A percentile compares a stretch with the other conserved stretches of the same genome.
Evolutionary conservation across 1,139 yeast genomes (phyloP).

Genomic region (Kodamaea ohmeri): DNA sequence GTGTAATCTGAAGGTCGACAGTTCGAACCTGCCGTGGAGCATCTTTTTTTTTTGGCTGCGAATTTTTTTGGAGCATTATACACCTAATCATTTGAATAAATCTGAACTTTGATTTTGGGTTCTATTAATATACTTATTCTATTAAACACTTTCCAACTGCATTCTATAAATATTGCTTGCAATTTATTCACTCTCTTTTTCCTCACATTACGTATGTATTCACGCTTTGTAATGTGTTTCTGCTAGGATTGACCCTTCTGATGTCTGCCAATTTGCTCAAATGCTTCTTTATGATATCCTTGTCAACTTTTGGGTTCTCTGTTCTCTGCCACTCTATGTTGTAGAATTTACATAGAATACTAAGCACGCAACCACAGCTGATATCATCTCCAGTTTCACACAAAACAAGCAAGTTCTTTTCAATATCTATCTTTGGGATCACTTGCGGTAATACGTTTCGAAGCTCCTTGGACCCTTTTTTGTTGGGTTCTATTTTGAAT

Average conservation of each 20-base stretch:
- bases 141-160: not conserved
- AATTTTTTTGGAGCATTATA: too few relatives aligned
- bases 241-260: constrained; percentile 64
- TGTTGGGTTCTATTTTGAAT: constrained; percentile 43
- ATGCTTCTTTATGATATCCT: constrained; percentile 56
- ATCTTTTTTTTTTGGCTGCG: constrained; percentile 14
- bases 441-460: constrained; percentile 43
- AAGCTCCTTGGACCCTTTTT: constrained; percentile 61
- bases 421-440: constrained; percentile 15
- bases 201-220: constrained; percentile 40
- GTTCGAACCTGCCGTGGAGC: constrained; percentile 62
- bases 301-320: constrained; percentile 31
- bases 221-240: constrained; percentile 71
- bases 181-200: not conserved
- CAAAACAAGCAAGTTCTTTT: constrained; percentile 33
- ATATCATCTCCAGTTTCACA: constrained; percentile 70
- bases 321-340: constrained; percentile 38
- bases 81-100: too few relatives aligned
- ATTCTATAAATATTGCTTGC: not conserved
- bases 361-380: constrained; percentile 57
- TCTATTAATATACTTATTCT: not conserved
- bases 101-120: not conserved
- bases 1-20: constrained; percentile 53
- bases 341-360: constrained; percentile 48
- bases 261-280: constrained; percentile 47